Evolutionary conservation across 768 basidiomycete species (phyloP), one percentile per base, ranked within the genome.

Genomic region (Boletus vinaceobasis): DNA sequence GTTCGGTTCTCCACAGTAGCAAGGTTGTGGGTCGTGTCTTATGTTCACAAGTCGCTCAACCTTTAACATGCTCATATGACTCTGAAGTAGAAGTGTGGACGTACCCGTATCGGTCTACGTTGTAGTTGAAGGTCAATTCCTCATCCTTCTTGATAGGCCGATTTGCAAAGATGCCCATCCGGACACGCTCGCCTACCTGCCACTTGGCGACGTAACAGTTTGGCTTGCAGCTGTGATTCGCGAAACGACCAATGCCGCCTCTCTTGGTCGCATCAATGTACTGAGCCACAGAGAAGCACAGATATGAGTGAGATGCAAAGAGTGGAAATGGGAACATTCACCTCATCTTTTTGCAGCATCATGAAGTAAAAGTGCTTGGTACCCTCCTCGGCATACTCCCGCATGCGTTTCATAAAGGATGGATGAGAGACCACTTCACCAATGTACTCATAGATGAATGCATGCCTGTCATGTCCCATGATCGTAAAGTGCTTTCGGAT

Each of bases 121-220:
- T 99, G 70, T 99, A 99, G 73, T 99, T 98, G 77, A 98, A 98
- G 0, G 97, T 98, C 62, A 98, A 72, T 71, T 98, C 95, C 65
- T 97, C 94, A 58, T 90, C 71, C 66, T 82, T 83, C 67, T 79
- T 71, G 60, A 98, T 87, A 50, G 77, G 59, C 40, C 92, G 80
- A 64, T 87, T 93, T n/a, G 96, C 86, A 65, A 98, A 99, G 62
- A 98, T 98, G 43, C 95, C 97, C 96, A 98, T 98, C 35, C 97
- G 87, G 58, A 98, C 85, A 40, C 87, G 82, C 32, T 81, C 74
- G 9, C 90, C 95, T 31, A 98, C 82, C 4, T 93, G 93, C 97
- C 97, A 99, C 72, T 97, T 98, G 29, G 95, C 93, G 7, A 99
- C 97, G 67, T 91, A 96, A 67, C 93, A 98, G 65, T 98, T 99